phyloP scores from a whole-genome alignment of 805 yeast genomes.

The Candida piceae region DNA sequence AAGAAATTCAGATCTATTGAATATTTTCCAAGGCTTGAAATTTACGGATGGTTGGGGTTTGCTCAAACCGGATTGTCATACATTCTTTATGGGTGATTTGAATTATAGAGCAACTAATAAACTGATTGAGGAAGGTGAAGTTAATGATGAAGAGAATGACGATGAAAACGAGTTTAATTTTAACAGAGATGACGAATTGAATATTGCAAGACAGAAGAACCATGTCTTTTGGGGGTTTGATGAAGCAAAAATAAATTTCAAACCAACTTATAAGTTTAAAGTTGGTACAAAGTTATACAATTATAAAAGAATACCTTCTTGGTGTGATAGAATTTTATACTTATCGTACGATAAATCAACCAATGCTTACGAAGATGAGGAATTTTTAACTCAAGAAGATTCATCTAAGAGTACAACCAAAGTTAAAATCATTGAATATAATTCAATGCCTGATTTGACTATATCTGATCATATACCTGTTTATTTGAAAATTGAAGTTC shows the following conservation, averaged over 20 bases:
- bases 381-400: not conserved
- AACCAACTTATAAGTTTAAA: slow-evolving; percentile 76
- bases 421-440: slow-evolving; percentile 38
- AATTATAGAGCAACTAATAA: slow-evolving; percentile 59
- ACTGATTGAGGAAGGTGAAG: slow-evolving; percentile 1
- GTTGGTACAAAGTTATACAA: slow-evolving; percentile 44
- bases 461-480: slow-evolving; percentile 85
- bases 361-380: slow-evolving; percentile 3
- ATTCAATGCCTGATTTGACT: slow-evolving; percentile 40
- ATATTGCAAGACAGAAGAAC: slow-evolving; percentile 34
- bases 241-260: slow-evolving; percentile 61
- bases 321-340: slow-evolving; percentile 84
- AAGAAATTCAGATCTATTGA: slow-evolving; percentile 50
- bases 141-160: slow-evolving; percentile 1
- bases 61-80: slow-evolving; percentile 49
- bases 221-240: slow-evolving; percentile 55
- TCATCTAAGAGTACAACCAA: not conserved
- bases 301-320: slow-evolving; percentile 65
- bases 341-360: slow-evolving; percentile 35
- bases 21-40: slow-evolving; percentile 47
- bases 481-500: slow-evolving; percentile 43
- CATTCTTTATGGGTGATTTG: slow-evolving; percentile 79
- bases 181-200: slow-evolving; percentile 52
- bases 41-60: slow-evolving; percentile 54
- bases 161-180: slow-evolving; percentile 13